phyloP scores from a whole-genome alignment of 768 basidiomycete species.

The Kwoniella dejecticola region DNA sequence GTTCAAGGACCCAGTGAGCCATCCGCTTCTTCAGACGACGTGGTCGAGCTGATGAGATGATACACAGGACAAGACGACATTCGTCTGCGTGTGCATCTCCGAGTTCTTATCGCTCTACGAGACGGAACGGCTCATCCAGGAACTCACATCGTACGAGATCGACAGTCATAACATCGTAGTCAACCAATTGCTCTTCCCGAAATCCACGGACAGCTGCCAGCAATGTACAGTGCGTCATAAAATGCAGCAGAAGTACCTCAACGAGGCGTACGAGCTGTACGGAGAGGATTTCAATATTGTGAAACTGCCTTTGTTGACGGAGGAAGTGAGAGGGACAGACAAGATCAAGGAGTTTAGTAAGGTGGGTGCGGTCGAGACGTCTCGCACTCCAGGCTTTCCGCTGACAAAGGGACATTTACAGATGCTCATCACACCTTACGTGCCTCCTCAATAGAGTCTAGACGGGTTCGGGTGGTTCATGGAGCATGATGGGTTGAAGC shows the following conservation, averaged over 20 bases:
- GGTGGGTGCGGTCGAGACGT: too few relatives aligned
- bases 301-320: conserved; percentile 86
- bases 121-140: conserved; percentile 96
- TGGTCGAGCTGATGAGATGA: too few relatives aligned
- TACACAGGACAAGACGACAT: conserved; percentile 90
- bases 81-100: conserved; percentile 97
- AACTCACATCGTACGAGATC: conserved; percentile 72
- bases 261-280: conserved; percentile 94
- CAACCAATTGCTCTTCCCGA: conserved; percentile 94
- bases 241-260: conserved; percentile 98
- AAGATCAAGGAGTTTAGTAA: conserved; percentile 89
- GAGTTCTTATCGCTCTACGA: conserved; percentile 98
- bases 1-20: conserved; percentile 91
- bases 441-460: conserved; percentile 56
- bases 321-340: conserved; percentile 93
- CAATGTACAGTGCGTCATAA: conserved; percentile 91
- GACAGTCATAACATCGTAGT: conserved; percentile 99
- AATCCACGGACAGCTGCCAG: conserved; percentile 88
- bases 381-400: too few relatives aligned
- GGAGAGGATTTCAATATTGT: conserved; percentile 98
- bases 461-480: not conserved
- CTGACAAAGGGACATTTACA: conserved; percentile 6
- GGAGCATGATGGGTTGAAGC: not conserved
- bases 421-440: conserved; percentile 83
- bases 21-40: too few relatives aligned